phyloP scores from a whole-genome alignment of 306 rosid species.

The Ammopiptanthus mongolicus region DNA sequence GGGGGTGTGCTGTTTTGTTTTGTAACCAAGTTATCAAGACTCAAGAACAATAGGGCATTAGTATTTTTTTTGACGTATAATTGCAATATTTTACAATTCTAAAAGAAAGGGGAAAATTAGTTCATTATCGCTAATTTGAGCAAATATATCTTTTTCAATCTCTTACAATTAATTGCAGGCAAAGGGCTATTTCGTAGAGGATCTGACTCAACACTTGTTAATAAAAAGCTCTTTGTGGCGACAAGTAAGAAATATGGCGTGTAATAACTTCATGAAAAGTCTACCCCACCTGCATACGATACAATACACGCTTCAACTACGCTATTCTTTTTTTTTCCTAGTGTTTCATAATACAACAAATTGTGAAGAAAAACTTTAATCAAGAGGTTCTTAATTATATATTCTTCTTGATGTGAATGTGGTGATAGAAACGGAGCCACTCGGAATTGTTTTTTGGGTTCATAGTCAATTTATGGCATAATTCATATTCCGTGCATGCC shows the following conservation, averaged over 20 bases:
- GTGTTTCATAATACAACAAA: background rate
- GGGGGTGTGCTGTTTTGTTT: background rate
- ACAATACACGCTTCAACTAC: constrained; percentile 6
- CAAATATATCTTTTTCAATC: background rate
- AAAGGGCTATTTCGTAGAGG: background rate
- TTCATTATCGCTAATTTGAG: background rate
- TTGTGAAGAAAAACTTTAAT: constrained; percentile 1
- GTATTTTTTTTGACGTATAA: background rate
- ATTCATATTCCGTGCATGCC: constrained; percentile 28
- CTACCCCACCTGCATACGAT: background rate
- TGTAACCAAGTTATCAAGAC: background rate
- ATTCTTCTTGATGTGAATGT: constrained; percentile 23
- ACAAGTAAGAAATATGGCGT: constrained; percentile 7
- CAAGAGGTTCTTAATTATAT: constrained; percentile 4
- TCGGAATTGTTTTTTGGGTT: background rate
- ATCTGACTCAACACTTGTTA: background rate
- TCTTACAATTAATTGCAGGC: background rate
- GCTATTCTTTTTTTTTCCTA: background rate
- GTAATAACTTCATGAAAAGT: constrained; percentile 19
- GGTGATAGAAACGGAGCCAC: constrained; percentile 22
- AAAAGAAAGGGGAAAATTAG: background rate
- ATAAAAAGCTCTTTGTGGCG: background rate
- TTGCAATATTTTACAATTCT: background rate
- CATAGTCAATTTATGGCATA: constrained; percentile 18
- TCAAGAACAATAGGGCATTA: background rate